Evolutionary conservation across 257 asterid genomes (phyloP).

Genomic region (Solanum phureja): DNA sequence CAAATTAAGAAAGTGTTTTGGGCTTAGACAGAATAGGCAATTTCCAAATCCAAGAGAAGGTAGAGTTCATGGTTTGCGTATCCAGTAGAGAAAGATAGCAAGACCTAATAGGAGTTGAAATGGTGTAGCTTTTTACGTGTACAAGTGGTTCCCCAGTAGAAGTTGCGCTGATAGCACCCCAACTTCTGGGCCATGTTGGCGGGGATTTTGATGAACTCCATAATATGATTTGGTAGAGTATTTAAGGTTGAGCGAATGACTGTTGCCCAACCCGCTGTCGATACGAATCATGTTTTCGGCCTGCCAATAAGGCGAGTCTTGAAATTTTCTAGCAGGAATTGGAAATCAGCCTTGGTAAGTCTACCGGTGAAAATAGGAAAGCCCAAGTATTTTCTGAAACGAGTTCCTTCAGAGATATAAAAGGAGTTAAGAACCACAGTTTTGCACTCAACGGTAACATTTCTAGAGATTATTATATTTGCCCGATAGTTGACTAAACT

Average conservation of each 20-base stretch:
- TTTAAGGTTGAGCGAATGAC: not conserved
- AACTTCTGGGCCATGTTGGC: not conserved
- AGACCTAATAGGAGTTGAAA: not conserved
- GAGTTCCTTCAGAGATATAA: not conserved
- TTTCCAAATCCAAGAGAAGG: too few relatives aligned
- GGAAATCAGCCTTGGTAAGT: not conserved
- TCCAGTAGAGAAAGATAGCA: not conserved
- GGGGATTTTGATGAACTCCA: not conserved
- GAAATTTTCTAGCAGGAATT: not conserved
- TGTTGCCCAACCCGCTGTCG: not conserved
- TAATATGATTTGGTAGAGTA: not conserved
- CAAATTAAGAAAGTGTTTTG: too few relatives aligned
- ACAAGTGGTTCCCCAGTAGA: not conserved
- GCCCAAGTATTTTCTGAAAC: not conserved
- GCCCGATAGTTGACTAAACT: not conserved
- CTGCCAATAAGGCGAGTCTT: not conserved
- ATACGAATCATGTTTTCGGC: not conserved
- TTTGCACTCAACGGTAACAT: not conserved
- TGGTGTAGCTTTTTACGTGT: not conserved
- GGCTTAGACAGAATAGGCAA: too few relatives aligned
- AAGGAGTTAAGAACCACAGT: not conserved
- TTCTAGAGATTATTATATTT: not conserved
- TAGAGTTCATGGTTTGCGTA: too few relatives aligned
- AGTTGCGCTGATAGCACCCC: not conserved
- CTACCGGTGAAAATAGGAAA: not conserved